Conservation (phyloP, 2,329 filamentous ascomycete genomes). For the Phialophora expanda region DNA sequence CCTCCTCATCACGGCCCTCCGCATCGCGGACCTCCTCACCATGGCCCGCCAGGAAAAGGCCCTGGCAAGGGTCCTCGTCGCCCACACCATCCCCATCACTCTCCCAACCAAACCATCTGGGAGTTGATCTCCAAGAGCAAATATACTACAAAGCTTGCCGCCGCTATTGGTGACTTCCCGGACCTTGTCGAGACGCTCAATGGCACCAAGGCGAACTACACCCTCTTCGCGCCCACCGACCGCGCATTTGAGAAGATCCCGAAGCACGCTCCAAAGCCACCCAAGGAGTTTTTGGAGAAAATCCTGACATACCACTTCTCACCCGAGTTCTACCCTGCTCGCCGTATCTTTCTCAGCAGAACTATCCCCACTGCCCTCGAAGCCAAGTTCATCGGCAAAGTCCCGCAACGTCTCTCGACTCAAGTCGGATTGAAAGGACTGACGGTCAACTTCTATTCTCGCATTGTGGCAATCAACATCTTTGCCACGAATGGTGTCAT, state of each 20-base stretch:
- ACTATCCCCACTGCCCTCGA: constrained; percentile 74
- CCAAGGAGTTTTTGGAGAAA: constrained; percentile 71
- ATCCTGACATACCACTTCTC: constrained; percentile 78
- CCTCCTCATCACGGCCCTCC: constrained; percentile 38
- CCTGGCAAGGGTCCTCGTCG: constrained; percentile 44
- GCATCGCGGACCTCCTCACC: constrained; percentile 41
- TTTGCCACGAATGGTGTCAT: constrained; percentile 67
- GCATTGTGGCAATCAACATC: constrained; percentile 71
- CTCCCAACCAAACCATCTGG: constrained; percentile 75
- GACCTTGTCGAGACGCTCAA: constrained; percentile 76
- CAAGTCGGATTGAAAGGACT: constrained; percentile 68
- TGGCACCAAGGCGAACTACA: constrained; percentile 74
- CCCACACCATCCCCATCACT: constrained; percentile 47
- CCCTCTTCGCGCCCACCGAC: constrained; percentile 80
- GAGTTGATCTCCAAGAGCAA: constrained; percentile 77
- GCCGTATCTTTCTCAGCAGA: constrained; percentile 69
- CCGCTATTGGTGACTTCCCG: constrained; percentile 73
- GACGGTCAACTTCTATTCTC: constrained; percentile 77
- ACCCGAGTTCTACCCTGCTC: constrained; percentile 68
- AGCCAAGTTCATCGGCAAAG: constrained; percentile 63
- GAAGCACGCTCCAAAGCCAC: constrained; percentile 63
- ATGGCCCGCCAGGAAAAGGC: constrained; percentile 35
- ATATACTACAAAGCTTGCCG: constrained; percentile 76
- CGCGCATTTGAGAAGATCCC: constrained; percentile 73
- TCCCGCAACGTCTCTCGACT: constrained; percentile 74